phyloP scores from a whole-genome alignment of 2,329 filamentous ascomycete genomes.

The Fusarium nematophilum region DNA sequence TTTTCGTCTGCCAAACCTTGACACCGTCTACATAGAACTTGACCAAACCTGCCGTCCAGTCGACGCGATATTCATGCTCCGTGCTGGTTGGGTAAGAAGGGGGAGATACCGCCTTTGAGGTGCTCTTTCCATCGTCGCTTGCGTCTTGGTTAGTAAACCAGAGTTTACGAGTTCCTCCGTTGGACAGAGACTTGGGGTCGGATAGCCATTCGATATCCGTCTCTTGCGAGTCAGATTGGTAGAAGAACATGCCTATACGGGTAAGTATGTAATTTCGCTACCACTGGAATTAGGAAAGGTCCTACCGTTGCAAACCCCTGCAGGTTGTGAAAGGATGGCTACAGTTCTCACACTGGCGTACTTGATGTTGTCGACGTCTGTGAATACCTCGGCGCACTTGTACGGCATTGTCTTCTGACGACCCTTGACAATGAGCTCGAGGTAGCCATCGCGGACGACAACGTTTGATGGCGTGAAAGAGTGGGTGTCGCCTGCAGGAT shows the following conservation, averaged over 20 bases:
- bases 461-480: slow-evolving; percentile 30
- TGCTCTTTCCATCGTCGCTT: slow-evolving; percentile 32
- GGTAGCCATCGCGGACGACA: slow-evolving; percentile 41
- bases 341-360: slow-evolving; percentile 46
- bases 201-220: slow-evolving; percentile 50
- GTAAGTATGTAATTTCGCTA: background rate
- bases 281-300: fast-evolving
- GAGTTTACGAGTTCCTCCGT: slow-evolving; percentile 39
- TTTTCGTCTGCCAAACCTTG: slow-evolving; percentile 40
- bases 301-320: slow-evolving; percentile 47
- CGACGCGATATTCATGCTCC: slow-evolving; percentile 48
- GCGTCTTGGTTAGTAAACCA: slow-evolving; percentile 49
- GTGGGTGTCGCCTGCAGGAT: slow-evolving; percentile 19
- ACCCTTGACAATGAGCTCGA: slow-evolving; percentile 44
- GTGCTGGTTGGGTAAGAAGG: slow-evolving; percentile 38
- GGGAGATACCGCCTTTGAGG: slow-evolving; percentile 25
- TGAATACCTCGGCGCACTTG: slow-evolving; percentile 38
- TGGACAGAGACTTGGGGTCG: slow-evolving; percentile 42
- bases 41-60: slow-evolving; percentile 44
- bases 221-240: slow-evolving; percentile 43
- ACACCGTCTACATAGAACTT: slow-evolving; percentile 44
- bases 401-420: slow-evolving; percentile 42
- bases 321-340: slow-evolving; percentile 44
- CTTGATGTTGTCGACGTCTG: slow-evolving; percentile 41
- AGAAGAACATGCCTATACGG: slow-evolving; percentile 46